Percentiles rank a stretch among this genome's conserved stretches.
These are phyloP conservation scores for Oidium heveae DNA, from an alignment of 2,329 filamentous ascomycete species.

Conservation along the genomic window DNA sequence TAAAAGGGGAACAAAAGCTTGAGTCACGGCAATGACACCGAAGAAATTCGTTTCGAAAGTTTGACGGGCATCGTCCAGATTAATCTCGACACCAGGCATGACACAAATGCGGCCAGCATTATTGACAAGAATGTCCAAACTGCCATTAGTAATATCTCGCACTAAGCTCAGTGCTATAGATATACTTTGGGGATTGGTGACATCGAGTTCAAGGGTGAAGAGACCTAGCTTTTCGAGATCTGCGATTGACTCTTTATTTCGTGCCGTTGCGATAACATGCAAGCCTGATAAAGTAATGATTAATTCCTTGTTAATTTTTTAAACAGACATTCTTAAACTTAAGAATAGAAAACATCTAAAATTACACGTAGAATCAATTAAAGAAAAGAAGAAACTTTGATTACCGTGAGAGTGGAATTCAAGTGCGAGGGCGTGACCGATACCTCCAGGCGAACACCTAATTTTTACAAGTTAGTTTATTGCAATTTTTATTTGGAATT, in stretches of 20 bases:
- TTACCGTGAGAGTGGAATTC: no score
- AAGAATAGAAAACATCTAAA: no score
- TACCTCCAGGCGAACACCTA: no score
- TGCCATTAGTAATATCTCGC: conserved; percentile 3
- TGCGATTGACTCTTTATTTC: conserved; percentile 15
- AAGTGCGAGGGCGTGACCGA: no score
- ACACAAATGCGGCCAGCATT: conserved; percentile 4
- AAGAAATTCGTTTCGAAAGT: conserved; percentile 18
- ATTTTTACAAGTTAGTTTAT: no score
- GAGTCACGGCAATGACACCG: conserved; percentile 20
- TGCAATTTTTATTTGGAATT: no score
- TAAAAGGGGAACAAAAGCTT: conserved; percentile 15
- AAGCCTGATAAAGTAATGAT: conserved; percentile 7
- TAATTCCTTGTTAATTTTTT: no score
- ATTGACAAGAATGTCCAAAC: conserved; percentile 5
- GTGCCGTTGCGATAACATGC: conserved; percentile 18
- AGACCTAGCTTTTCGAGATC: conserved; percentile 12
- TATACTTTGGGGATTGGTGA: conserved; percentile 16
- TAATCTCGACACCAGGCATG: conserved; percentile 13
- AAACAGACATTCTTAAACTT: no score
- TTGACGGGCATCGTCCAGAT: conserved; percentile 11
- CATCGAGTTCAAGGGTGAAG: conserved; percentile 17
- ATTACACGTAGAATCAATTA: no score
- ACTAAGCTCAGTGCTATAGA: conserved; percentile 9
- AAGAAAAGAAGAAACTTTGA: no score